phyloP scores from a whole-genome alignment of 2,329 filamentous ascomycete genomes.

The Penicillium freii region DNA sequence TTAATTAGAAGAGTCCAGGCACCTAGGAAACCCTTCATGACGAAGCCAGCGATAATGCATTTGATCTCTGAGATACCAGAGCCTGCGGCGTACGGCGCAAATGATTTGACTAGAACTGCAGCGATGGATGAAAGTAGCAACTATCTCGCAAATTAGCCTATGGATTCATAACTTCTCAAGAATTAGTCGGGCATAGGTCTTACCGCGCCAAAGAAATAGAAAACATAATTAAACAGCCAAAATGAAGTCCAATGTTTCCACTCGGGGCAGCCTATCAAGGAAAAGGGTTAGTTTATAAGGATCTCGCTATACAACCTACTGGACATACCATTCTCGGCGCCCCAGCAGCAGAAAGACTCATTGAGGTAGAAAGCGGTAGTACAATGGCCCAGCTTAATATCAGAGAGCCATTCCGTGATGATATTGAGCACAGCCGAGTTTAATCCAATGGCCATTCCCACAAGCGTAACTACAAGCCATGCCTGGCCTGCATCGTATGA shows the following conservation, averaged over 20 bases:
- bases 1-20: conserved; percentile 92
- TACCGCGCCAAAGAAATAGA: conserved; percentile 85
- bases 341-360: conserved; percentile 97
- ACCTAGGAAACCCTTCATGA: conserved; percentile 97
- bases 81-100: conserved; percentile 92
- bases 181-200: conserved; percentile 23
- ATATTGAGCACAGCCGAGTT: conserved; percentile 95
- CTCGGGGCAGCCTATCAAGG: conserved; percentile 66
- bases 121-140: conserved; percentile 77
- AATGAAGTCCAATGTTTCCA: conserved; percentile 89
- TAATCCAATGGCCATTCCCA: conserved; percentile 84
- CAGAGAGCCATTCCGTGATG: conserved; percentile 92
- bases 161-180: neutral
- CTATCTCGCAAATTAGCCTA: conserved; percentile 39
- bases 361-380: conserved; percentile 95
- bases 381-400: conserved; percentile 95
- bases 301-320: conserved; percentile 2
- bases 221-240: conserved; percentile 73
- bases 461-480: conserved; percentile 95
- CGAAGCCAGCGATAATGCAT: conserved; percentile 96
- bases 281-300: neutral
- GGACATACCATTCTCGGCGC: conserved; percentile 70
- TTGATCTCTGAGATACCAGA: conserved; percentile 99
- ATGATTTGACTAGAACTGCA: conserved; percentile 81
- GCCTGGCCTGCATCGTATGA: conserved; percentile 95